These are phyloP conservation scores for Fomitiporia mediterranea DNA, from an alignment of 1,284 basidiomycete genomes.

Conservation along the genomic window DNA sequence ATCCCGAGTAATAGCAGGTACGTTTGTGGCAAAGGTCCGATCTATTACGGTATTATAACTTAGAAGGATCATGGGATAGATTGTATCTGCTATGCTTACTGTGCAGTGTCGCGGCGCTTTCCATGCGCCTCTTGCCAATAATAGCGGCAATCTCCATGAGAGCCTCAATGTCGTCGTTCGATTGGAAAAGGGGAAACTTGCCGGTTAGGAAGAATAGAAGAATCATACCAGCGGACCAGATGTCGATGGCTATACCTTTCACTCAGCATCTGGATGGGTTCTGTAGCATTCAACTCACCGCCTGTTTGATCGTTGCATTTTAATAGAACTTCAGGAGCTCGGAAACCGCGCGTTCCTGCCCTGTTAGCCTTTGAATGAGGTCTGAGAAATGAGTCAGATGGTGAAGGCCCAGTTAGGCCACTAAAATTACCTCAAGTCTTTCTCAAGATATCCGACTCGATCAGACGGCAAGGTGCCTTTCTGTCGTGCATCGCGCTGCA, in stretches of 20 bases:
- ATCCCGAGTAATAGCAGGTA: slow-evolving; percentile 66
- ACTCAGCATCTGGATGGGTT: slow-evolving; percentile 13
- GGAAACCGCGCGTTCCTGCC: slow-evolving; percentile 94
- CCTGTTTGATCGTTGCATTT: slow-evolving; percentile 95
- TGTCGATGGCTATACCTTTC: slow-evolving; percentile 73
- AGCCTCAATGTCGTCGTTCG: slow-evolving; percentile 92
- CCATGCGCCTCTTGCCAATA: slow-evolving; percentile 82
- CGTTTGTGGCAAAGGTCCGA: slow-evolving; percentile 81
- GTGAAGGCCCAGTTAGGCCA: background rate
- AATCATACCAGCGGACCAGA: slow-evolving; percentile 95
- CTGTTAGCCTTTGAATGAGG: slow-evolving; percentile 92
- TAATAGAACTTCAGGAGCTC: slow-evolving; percentile 93
- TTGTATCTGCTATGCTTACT: slow-evolving; percentile 49
- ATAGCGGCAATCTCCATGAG: slow-evolving; percentile 92
- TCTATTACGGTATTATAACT: slow-evolving; percentile 42
- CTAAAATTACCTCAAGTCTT: slow-evolving; percentile 52
- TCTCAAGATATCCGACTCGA: slow-evolving; percentile 67
- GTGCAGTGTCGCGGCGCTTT: slow-evolving; percentile 83
- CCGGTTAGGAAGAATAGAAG: slow-evolving; percentile 88
- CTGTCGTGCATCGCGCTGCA: slow-evolving; percentile 59
- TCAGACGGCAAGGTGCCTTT: slow-evolving; percentile 54
- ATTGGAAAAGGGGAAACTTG: slow-evolving; percentile 95
- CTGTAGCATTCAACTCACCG: slow-evolving; percentile 45
- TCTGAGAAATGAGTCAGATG: slow-evolving; percentile 34
- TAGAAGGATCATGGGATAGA: slow-evolving; percentile 14